Base-by-base conservation (phyloP, 1,284 basidiomycete species). In the Ceratobasidium sp. region DNA sequence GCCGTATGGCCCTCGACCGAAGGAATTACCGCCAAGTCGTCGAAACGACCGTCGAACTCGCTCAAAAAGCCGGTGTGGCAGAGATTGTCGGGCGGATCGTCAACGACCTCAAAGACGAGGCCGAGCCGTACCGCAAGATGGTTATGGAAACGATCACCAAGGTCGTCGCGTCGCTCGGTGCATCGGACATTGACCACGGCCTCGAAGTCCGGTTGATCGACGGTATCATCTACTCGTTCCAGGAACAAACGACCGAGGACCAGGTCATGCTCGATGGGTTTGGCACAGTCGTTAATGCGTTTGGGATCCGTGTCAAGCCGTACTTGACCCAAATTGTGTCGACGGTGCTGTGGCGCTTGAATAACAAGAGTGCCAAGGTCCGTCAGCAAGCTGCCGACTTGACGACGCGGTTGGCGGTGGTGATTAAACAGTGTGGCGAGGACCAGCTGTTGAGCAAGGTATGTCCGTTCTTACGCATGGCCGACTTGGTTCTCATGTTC, bases 131-230 rank as follows among this genome's bases (percentile, higher is more conserved):
- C 82, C 84, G 96, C 73, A 98, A 98, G 84, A 99, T 99, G 97
- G 95, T 98, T 47, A 99, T 99, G 96, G 97, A 99, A 81, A 98
- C 97, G 0, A 98, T 99, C 74, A 97, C 95, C 23, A 97, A 98
- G 77, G 97, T 99, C 42, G 85, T 99, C 33, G 87, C 89, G 6
- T 90, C 89, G 11, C 85, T 97, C 2, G 95, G 97, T 68, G 93
- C 96, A 1, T 93, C 95, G 0, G 97, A 99, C 75, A 92, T 99
- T 70, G 96, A 99, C 76, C 95, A 99, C 78, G 85, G 95, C 57
- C 82, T 99, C 54, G 96, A 99, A 79, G 87, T 96, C 13, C 86
- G 92, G 69, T 85, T 99, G 13, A 91, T 99, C 36, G 97, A 99
- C 76, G 96, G 97, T 54, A 96, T 99, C 78, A 99, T 99, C 79